These are phyloP conservation scores for Themeda triandra DNA, from an alignment of 176 grass and related monocot species.

Conservation along the genomic window DNA sequence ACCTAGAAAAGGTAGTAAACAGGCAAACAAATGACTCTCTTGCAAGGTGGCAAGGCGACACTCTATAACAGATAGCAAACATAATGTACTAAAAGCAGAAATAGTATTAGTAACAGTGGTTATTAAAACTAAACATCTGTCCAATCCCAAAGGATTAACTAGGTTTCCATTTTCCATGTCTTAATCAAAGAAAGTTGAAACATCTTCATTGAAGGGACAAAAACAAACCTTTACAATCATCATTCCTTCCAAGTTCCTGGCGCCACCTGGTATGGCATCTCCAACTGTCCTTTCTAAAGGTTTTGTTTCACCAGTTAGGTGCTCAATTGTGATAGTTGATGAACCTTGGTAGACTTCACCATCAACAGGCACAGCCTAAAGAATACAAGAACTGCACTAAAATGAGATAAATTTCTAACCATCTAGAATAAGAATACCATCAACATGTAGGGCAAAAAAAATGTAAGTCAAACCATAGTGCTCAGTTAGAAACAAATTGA, in stretches of 20 bases:
- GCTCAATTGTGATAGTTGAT: constrained; percentile 90
- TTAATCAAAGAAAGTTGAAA: not conserved
- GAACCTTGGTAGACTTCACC: constrained; percentile 97
- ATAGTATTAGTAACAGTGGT: not conserved
- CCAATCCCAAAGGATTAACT: not conserved
- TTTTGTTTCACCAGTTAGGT: constrained; percentile 92
- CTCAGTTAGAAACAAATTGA: not conserved
- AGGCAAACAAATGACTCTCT: constrained; percentile 22
- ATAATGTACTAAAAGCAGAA: not conserved
- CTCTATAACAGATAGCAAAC: not conserved
- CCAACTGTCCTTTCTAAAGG: constrained; percentile 83
- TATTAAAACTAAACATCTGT: constrained; percentile 7
- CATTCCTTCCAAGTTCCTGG: constrained; percentile 97
- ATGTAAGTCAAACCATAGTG: not conserved
- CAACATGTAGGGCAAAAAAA: not conserved
- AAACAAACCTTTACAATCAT: constrained; percentile 88
- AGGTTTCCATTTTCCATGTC: not conserved
- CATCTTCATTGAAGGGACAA: constrained; percentile 13
- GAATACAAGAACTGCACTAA: constrained; percentile 48
- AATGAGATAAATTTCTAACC: constrained; percentile 26
- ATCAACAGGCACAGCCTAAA: constrained; percentile 97
- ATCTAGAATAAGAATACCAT: constrained; percentile 9
- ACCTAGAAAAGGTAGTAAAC: constrained; percentile 60
- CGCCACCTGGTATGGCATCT: constrained; percentile 92
- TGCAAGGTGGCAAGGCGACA: constrained; percentile 11